phyloP scores from a whole-genome alignment of 2,329 filamentous ascomycete species.

The Colletotrichum spinosum region DNA sequence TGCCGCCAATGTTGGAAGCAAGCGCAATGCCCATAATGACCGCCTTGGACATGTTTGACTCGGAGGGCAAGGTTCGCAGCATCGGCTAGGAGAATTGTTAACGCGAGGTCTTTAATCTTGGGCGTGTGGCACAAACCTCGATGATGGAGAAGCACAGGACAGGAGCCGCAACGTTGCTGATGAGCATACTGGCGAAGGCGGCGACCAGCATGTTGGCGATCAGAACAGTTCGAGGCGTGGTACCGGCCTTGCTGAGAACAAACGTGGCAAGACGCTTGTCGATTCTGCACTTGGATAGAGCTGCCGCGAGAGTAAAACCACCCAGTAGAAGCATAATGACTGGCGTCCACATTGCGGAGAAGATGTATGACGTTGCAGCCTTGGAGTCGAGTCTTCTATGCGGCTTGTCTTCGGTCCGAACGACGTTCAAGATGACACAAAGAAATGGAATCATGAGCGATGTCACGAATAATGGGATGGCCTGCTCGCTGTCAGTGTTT shows the following conservation, averaged over 20 bases:
- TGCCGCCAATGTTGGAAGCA: slow-evolving; percentile 94
- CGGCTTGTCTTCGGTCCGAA: slow-evolving; percentile 75
- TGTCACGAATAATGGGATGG: slow-evolving; percentile 96
- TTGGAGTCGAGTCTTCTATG: slow-evolving; percentile 76
- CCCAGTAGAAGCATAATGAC: slow-evolving; percentile 98
- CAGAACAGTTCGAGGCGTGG: slow-evolving; percentile 87
- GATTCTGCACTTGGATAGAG: slow-evolving; percentile 96
- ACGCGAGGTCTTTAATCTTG: not conserved
- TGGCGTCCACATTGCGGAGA: slow-evolving; percentile 98
- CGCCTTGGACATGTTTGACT: slow-evolving; percentile 94
- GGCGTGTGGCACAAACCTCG: slow-evolving; percentile 69
- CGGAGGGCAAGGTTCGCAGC: slow-evolving; percentile 89
- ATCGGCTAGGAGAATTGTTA: slow-evolving; percentile 72
- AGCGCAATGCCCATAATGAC: slow-evolving; percentile 95
- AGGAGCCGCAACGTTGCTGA: slow-evolving; percentile 96
- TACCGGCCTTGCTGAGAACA: slow-evolving; percentile 95
- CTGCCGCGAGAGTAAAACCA: slow-evolving; percentile 95
- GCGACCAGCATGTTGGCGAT: slow-evolving; percentile 99
- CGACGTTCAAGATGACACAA: slow-evolving; percentile 86
- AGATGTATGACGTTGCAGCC: slow-evolving; percentile 84
- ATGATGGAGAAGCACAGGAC: slow-evolving; percentile 98
- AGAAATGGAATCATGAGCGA: slow-evolving; percentile 94
- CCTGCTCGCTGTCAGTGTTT: slow-evolving; percentile 59
- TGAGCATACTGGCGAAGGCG: slow-evolving; percentile 98
- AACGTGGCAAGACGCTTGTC: slow-evolving; percentile 97